Evolutionary conservation across 495 filamentous ascomycete species (phyloP).

Genomic region (Thozetella sp.): DNA sequence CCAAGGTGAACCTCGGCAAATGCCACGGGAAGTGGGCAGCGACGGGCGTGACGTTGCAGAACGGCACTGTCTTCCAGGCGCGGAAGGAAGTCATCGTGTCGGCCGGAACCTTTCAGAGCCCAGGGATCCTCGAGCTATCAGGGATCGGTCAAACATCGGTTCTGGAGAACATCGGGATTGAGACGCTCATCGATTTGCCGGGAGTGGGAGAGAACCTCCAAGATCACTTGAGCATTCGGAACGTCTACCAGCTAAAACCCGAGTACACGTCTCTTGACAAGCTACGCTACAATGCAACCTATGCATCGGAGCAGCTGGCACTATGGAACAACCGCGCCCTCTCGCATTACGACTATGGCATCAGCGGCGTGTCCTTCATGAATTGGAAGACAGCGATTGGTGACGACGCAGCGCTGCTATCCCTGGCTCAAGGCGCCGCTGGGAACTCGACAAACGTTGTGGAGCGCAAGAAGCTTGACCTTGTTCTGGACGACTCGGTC

Average conservation of each 20-base stretch:
- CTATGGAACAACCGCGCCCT: slow-evolving; percentile 8
- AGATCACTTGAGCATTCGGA: slow-evolving; percentile 34
- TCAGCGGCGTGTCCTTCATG: slow-evolving; percentile 12
- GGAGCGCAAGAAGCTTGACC: slow-evolving; percentile 12
- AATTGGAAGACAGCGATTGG: not conserved
- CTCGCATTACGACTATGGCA: slow-evolving; percentile 17
- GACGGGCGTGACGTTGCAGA: not conserved
- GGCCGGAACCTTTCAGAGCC: slow-evolving; percentile 37
- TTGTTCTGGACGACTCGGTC: slow-evolving; percentile 2
- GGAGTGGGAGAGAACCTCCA: slow-evolving; percentile 50
- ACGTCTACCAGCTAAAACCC: slow-evolving; percentile 10
- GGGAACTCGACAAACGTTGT: not conserved
- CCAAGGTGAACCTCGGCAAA: not conserved
- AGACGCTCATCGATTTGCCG: slow-evolving; percentile 31
- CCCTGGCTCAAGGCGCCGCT: not conserved
- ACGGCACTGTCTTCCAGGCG: not conserved
- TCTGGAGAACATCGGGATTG: slow-evolving; percentile 16
- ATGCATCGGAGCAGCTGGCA: slow-evolving; percentile 12
- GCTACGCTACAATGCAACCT: slow-evolving; percentile 17
- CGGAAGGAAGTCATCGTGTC: slow-evolving; percentile 43
- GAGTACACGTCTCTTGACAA: slow-evolving; percentile 11
- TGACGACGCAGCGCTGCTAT: not conserved
- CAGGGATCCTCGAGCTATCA: slow-evolving; percentile 30
- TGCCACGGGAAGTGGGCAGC: not conserved
- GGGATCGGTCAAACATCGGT: slow-evolving; percentile 7